Evolutionary conservation across 2,329 filamentous ascomycete genomes (phyloP).

Genomic region (Colletotrichum melonis): DNA sequence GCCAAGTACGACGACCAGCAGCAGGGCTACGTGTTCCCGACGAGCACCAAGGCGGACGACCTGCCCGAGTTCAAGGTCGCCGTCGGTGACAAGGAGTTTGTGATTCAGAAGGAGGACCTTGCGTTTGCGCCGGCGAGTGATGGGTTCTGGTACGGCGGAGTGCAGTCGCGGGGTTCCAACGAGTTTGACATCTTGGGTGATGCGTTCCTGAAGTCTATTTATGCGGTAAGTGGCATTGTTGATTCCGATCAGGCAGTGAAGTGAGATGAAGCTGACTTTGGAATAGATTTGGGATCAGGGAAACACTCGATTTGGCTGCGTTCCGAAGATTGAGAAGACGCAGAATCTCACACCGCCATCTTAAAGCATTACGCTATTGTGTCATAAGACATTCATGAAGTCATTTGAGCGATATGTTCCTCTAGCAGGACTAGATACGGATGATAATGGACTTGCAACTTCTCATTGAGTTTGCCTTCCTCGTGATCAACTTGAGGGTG

Average conservation of each 20-base stretch:
- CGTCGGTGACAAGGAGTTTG: conserved; percentile 63
- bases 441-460: background rate
- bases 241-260: background rate
- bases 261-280: conserved; percentile 2
- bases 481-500: background rate
- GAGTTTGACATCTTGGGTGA: conserved; percentile 30
- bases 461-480: background rate
- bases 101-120: conserved; percentile 29
- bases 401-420: background rate
- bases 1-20: conserved; percentile 37
- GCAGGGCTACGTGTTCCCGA: conserved; percentile 54
- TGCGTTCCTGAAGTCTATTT: conserved; percentile 31
- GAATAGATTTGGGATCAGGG: conserved; percentile 30
- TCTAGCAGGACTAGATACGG: background rate
- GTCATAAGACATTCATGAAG: background rate
- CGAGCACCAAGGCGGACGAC: conserved; percentile 42
- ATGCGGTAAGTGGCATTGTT: conserved; percentile 15
- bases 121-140: conserved; percentile 25
- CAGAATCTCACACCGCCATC: conserved; percentile 15
- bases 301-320: conserved; percentile 30
- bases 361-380: background rate
- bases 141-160: conserved; percentile 29
- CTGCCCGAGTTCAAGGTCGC: conserved; percentile 64
- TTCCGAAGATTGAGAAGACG: conserved; percentile 28
- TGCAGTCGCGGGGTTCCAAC: conserved; percentile 31